Conservation (phyloP, 2,329 filamentous ascomycete species). For the Aspergillus brunneoviolaceus region DNA sequence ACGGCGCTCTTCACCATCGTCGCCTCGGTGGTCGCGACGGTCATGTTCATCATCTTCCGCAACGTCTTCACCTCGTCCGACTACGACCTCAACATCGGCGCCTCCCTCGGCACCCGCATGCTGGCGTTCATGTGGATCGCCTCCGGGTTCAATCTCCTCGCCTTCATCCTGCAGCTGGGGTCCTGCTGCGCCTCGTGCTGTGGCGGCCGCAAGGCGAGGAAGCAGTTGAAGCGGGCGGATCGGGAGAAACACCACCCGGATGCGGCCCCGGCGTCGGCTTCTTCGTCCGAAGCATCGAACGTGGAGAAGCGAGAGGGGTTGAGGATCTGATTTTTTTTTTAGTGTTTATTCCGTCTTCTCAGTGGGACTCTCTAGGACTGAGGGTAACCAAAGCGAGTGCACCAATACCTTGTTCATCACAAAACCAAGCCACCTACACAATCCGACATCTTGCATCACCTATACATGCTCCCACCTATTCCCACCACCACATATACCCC, state of each 20-base stretch:
- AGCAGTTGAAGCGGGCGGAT: constrained; percentile 27
- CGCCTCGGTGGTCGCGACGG: constrained; percentile 73
- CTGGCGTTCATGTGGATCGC: constrained; percentile 89
- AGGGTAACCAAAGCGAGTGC: too few species aligned
- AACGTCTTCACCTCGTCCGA: constrained; percentile 69
- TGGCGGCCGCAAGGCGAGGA: constrained; percentile 40
- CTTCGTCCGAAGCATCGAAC: neutral
- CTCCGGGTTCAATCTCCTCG: constrained; percentile 63
- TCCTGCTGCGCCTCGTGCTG: constrained; percentile 69
- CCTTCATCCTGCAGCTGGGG: constrained; percentile 70
- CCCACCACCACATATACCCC: neutral
- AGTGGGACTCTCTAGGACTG: too few species aligned
- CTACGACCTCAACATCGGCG: constrained; percentile 72
- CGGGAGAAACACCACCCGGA: constrained; percentile 9
- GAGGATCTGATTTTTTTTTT: neutral
- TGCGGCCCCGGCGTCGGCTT: constrained; percentile 7
- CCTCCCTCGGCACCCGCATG: constrained; percentile 70
- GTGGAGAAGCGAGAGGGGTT: neutral
- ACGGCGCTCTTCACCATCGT: constrained; percentile 66
- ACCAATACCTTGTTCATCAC: too few species aligned
- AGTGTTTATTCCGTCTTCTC: too few species aligned
- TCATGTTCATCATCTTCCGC: constrained; percentile 79
- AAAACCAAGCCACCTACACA: too few species aligned
- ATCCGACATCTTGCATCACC: too few species aligned
- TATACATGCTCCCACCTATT: neutral